phyloP scores from a whole-genome alignment of 345 rosid species.

The Physaria fendleri region DNA sequence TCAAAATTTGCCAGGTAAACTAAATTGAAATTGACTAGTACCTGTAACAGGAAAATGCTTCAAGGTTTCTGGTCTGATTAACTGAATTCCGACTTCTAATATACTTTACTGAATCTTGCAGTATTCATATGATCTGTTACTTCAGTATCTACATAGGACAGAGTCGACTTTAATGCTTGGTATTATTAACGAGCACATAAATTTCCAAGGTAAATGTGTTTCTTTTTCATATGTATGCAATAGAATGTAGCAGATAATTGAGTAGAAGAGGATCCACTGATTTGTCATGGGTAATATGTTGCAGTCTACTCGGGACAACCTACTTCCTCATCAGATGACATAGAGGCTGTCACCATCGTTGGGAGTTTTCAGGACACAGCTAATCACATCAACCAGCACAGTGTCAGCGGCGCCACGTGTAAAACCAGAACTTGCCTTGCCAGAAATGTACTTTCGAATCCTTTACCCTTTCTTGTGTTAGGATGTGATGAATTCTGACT shows the following conservation, averaged over 20 bases:
- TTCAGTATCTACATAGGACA: conserved; percentile 79
- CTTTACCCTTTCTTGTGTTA: conserved; percentile 18
- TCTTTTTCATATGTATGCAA: conserved; percentile 8
- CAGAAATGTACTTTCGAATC: conserved; percentile 59
- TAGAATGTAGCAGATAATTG: not conserved
- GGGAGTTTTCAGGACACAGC: conserved; percentile 71
- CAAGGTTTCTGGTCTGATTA: conserved; percentile 14
- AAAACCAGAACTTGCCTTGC: conserved; percentile 88
- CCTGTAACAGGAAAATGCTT: not conserved
- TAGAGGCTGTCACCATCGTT: conserved; percentile 66
- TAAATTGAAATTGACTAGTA: not conserved
- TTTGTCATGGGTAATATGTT: conserved; percentile 19
- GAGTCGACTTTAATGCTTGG: conserved; percentile 82
- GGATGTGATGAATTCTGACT: not conserved
- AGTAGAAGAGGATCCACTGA: not conserved
- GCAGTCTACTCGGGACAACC: conserved; percentile 96
- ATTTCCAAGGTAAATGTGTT: conserved; percentile 63
- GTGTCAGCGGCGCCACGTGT: conserved; percentile 59
- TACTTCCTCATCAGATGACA: conserved; percentile 67
- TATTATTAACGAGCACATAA: conserved; percentile 77
- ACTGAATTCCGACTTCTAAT: conserved; percentile 9
- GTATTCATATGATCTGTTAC: conserved; percentile 90
- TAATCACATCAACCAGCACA: conserved; percentile 49
- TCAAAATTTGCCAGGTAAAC: conserved; percentile 84
- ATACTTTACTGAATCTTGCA: conserved; percentile 35